phyloP scores from a whole-genome alignment of 495 filamentous ascomycete genomes.

The Parathielavia hyrcaniae region DNA sequence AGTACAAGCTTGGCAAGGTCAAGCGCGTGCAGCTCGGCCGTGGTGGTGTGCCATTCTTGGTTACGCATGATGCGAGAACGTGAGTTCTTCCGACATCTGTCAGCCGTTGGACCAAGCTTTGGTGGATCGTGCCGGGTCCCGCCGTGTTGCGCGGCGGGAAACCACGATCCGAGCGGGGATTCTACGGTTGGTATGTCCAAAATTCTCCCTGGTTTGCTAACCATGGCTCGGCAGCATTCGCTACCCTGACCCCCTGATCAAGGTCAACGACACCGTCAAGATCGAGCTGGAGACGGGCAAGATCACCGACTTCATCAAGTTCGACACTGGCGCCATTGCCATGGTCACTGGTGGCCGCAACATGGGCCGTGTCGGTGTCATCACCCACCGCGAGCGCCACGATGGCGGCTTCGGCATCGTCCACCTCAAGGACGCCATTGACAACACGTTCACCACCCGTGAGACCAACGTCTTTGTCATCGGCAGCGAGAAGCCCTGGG shows the following conservation, averaged over 20 bases:
- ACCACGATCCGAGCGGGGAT: constrained; percentile 24
- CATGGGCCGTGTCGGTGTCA: constrained; percentile 99
- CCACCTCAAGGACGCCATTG: constrained; percentile 98
- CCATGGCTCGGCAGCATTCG: constrained; percentile 66
- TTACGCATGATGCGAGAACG: constrained; percentile 99
- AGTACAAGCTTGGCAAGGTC: constrained; percentile 99
- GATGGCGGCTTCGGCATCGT: constrained; percentile 99
- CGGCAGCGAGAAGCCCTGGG: constrained; percentile 95
- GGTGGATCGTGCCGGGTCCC: constrained; percentile 51
- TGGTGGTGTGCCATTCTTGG: constrained; percentile 99
- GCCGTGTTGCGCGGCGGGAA: constrained; percentile 8
- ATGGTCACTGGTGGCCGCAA: constrained; percentile 99
- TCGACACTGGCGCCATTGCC: constrained; percentile 93
- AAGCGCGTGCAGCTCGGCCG: constrained; percentile 98
- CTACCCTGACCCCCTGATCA: constrained; percentile 95
- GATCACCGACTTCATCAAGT: constrained; percentile 90
- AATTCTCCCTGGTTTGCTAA: constrained; percentile 35
- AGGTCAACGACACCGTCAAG: constrained; percentile 99
- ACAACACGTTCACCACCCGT: constrained; percentile 98
- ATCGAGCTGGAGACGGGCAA: constrained; percentile 94
- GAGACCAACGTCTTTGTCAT: constrained; percentile 99
- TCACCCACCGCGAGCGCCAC: constrained; percentile 99
- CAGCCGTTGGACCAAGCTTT: constrained; percentile 99
- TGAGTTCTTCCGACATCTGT: constrained; percentile 92
- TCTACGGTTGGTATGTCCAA: constrained; percentile 46